Conservation (phyloP, 73 alveolate species). For the Breviolum minutum region DNA sequence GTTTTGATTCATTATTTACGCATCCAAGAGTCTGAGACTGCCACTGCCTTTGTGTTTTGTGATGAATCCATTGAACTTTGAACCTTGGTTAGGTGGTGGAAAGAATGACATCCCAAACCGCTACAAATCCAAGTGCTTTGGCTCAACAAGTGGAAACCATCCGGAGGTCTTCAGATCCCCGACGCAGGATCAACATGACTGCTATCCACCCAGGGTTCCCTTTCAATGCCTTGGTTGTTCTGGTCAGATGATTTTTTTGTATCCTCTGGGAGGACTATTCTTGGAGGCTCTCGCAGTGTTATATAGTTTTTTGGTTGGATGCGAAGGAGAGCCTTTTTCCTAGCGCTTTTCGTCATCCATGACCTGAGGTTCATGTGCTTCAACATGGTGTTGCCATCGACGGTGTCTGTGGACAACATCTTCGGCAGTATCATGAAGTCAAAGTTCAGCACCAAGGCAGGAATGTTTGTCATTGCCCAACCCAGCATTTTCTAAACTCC, state of each 20-base stretch:
- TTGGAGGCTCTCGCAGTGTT: too few relatives aligned
- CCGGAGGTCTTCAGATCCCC: too few relatives aligned
- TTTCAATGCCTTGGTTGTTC: not conserved
- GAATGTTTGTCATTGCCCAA: not conserved
- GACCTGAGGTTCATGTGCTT: conserved; percentile 98
- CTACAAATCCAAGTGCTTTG: conserved; percentile 97
- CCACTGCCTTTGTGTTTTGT: too few relatives aligned
- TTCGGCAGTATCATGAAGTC: conserved; percentile 99
- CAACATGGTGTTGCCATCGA: conserved; percentile 99
- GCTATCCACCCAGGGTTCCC: not conserved
- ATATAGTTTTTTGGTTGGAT: not conserved
- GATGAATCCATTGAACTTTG: too few relatives aligned
- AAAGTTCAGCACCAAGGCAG: conserved; percentile 96
- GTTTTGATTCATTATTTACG: too few relatives aligned
- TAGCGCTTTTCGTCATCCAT: too few relatives aligned
- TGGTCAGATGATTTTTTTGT: not conserved
- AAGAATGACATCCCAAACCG: conserved; percentile 99
- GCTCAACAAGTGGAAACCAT: not conserved
- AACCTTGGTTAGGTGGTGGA: conserved; percentile 98
- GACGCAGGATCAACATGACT: too few relatives aligned
- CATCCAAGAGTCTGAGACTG: too few relatives aligned
- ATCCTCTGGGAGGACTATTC: too few relatives aligned
- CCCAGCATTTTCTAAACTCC: too few relatives aligned
- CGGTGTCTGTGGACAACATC: conserved; percentile 99
- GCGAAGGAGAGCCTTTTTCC: too few relatives aligned